Evolutionary conservation across 148 eudicot genomes (phyloP), one percentile per base, ranked within the genome.

Genomic region (Polygonum maritimum): DNA sequence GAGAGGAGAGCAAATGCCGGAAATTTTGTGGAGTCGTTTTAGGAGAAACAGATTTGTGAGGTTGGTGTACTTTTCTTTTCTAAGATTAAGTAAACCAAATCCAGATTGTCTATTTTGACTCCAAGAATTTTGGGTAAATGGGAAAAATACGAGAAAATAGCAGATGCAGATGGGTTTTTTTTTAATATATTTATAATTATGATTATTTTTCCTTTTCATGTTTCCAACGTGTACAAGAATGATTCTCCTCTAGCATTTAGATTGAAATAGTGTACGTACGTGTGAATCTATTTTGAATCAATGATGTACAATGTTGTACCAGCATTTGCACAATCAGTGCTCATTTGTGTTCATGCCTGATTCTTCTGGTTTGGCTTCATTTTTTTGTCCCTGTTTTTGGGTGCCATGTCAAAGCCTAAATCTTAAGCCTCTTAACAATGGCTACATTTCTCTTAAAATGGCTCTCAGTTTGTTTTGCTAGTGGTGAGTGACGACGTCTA

Each of bases 141-240:
- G 3, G 6, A 21, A 57, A 57, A 19, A 57, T 33, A 44, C 31
- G 31, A 44, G 47, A 44, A 44, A 44, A 44, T 7, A 44, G 47
- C 47, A 44, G 47, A 44, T 44, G 47, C 31, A 26, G 31, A 26
- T 26, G 31, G 1, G n/a, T n/a, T 26, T 26, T 26, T 0, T 26
- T 26, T 26, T 26, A 26, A 26, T 26, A 26, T 0, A 26, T n/a
- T n/a, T 26, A 26, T 26, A 26, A 26, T 26, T 26, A 26, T 44
- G 6, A 40, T 40, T 41, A 6, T 41, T 41, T 41, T 44, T 44
- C 9, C 14, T 36, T 67, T 67, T 35, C 18, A 35, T 65, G 19
- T 67, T 67, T 67, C 45, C 71, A 67, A 67, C 71, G 71, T 67
- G 71, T 67, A 41, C 38, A 36, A n/a, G 71, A 67, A 67, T 67